These are phyloP conservation scores for Chalara sp. DNA, from an alignment of 2,329 filamentous ascomycete species.

Conservation along the genomic window DNA sequence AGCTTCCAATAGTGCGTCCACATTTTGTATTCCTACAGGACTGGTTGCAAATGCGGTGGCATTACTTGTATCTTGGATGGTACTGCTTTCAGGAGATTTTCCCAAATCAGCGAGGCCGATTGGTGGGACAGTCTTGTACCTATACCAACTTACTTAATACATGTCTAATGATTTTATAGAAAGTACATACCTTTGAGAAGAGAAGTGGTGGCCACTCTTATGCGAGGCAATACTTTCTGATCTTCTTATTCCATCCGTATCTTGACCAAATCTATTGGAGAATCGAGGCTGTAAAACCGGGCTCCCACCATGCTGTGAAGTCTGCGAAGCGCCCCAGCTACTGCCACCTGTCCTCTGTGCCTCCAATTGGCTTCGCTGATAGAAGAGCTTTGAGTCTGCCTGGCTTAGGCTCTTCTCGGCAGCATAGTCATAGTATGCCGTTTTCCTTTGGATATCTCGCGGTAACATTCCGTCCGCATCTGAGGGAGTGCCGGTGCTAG, in stretches of 20 bases:
- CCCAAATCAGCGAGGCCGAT: slow-evolving; percentile 22
- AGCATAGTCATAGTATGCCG: slow-evolving; percentile 87
- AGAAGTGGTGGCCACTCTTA: slow-evolving; percentile 11
- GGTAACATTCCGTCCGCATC: slow-evolving; percentile 43
- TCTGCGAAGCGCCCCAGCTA: slow-evolving; percentile 25
- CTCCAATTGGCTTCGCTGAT: slow-evolving; percentile 74
- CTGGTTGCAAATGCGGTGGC: neutral
- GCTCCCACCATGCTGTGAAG: slow-evolving; percentile 23
- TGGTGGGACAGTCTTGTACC: slow-evolving; percentile 20
- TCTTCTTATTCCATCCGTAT: slow-evolving; percentile 15
- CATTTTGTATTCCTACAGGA: slow-evolving; percentile 12
- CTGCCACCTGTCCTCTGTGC: slow-evolving; percentile 25
- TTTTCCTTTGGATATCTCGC: slow-evolving; percentile 59
- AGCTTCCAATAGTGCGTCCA: slow-evolving; percentile 19
- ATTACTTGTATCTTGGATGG: slow-evolving; percentile 22
- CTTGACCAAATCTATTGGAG: slow-evolving; percentile 18
- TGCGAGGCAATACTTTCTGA: slow-evolving; percentile 23
- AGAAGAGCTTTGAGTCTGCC: slow-evolving; percentile 91
- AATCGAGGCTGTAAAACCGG: slow-evolving; percentile 21
- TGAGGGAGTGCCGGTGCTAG: slow-evolving; percentile 17
- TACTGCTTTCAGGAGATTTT: slow-evolving; percentile 24
- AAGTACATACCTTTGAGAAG: neutral
- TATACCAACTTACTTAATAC: slow-evolving; percentile 10
- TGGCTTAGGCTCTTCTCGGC: slow-evolving; percentile 93
- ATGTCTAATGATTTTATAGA: neutral